A percentile compares a stretch with the other conserved stretches of the same genome.
phyloP scores from a whole-genome alignment of 352 stramenopile species.

The Elongisporangium prolatum region DNA sequence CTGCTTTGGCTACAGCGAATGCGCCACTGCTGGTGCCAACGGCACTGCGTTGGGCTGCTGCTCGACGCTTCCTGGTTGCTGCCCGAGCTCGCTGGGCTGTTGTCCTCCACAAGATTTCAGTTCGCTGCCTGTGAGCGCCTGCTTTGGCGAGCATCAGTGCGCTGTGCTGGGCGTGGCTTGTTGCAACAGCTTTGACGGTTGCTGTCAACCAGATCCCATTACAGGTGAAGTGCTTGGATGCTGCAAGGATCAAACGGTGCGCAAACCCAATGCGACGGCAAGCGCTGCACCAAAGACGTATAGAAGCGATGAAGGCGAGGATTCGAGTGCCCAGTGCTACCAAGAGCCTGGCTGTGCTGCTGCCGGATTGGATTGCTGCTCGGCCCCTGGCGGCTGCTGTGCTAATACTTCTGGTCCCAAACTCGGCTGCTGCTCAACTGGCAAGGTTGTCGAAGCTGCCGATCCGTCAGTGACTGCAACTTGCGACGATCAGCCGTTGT shows the following conservation, averaged over 20 bases:
- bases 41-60: conserved; percentile 62
- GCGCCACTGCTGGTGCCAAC: conserved; percentile 46
- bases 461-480: conserved; percentile 5
- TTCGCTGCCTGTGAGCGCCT: conserved; percentile 44
- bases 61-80: conserved; percentile 62
- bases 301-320: neutral
- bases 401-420: conserved; percentile 16
- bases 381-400: conserved; percentile 37
- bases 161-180: conserved; percentile 50
- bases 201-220: conserved; percentile 49
- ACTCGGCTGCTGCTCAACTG: conserved; percentile 37
- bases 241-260: conserved; percentile 53
- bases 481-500: conserved; percentile 39
- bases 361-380: conserved; percentile 41
- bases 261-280: conserved; percentile 18
- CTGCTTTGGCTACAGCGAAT: conserved; percentile 67
- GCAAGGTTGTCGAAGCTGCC: conserved; percentile 1
- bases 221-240: conserved; percentile 46
- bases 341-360: conserved; percentile 33
- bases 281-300: neutral
- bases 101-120: conserved; percentile 44
- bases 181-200: conserved; percentile 69
- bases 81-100: conserved; percentile 54
- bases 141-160: conserved; percentile 61
- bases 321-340: conserved; percentile 19